A percentile compares a stretch with the other conserved stretches of the same genome.
Evolutionary conservation across 192 early-diverging fungal genomes (phyloP).

Genomic region (Jimgerdemannia flammicorona): DNA sequence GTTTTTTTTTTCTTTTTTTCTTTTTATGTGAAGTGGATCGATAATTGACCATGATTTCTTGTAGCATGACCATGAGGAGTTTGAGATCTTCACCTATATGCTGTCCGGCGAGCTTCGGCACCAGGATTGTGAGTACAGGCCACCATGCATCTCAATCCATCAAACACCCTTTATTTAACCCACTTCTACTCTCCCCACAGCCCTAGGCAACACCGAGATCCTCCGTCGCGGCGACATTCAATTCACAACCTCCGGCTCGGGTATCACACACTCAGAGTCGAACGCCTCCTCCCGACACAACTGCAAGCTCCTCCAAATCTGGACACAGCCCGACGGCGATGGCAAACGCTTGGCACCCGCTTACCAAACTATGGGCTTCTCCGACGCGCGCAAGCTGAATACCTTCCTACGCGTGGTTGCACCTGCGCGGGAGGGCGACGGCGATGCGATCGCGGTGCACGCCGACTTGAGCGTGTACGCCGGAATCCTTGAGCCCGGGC

Average conservation of each 20-base stretch:
- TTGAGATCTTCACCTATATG: not conserved
- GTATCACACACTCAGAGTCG: not conserved
- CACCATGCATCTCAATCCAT: too few species aligned
- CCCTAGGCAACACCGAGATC: not conserved
- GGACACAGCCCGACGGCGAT: constrained; percentile 6
- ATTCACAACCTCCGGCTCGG: not conserved
- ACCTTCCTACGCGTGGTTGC: not conserved
- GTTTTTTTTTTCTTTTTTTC: too few species aligned
- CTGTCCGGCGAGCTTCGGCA: not conserved
- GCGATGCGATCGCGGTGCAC: not conserved
- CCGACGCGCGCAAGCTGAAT: not conserved
- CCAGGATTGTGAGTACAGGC: not conserved
- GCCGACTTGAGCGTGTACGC: not conserved
- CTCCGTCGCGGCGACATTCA: not conserved
- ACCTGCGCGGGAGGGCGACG: not conserved
- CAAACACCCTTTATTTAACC: too few species aligned
- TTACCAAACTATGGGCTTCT: not conserved
- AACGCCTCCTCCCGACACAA: not conserved
- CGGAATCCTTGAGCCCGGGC: not conserved
- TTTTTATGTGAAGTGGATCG: too few species aligned
- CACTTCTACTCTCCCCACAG: not conserved
- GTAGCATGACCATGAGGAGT: not conserved
- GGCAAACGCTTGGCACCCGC: not conserved
- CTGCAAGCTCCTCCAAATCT: not conserved
- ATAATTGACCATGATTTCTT: too few species aligned